Evolutionary conservation across 805 yeast genomes (phyloP), one percentile per base, ranked within the genome.

Genomic region (Saccharomycopsis babjevae): DNA sequence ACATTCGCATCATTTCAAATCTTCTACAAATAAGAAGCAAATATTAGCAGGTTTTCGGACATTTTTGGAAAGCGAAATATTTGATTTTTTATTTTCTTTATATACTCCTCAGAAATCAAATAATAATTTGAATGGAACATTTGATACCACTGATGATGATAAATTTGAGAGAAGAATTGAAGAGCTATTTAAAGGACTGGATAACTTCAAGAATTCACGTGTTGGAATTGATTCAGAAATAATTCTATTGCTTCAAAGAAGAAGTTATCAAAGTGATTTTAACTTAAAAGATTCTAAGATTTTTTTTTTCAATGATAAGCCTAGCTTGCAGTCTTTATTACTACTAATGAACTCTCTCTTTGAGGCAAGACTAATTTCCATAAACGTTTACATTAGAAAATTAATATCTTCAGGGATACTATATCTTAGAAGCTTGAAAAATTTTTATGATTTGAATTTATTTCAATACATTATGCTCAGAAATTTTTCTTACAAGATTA

Each of bases 351-450:
- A 82, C 68, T 70, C 85, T 3, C 76, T 77, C 57, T 65, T 72
- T 8, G 79, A 77, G 50, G 66, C 77, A 59, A 79, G 79, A 55
- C 70, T 86, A 28, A 77, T 87, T 28, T 72, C 81, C 1, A 75
- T 84, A 16, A 83, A 87, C 0, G 79, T 87, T 1, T 93, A 93
- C 68, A 76, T 92, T 61, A 76, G 97, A 67, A 83, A 85, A 66
- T 74, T 92, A 42, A 91, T 93, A 54, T 89, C 97, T 10, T 84
- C 94, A 0, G 99, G 97, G 4, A 77, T 90, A 0, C 81, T 92
- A 55, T 89, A 88, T 71, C 71, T 83, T 13, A 73, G 77, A 2
- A 77, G 81, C 7, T 39, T 50, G 13, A 56, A 52, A 18, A 57
- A 55, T 1, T 65, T 80, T 38, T 77, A 78, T 61, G 78, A 74